phyloP scores from a whole-genome alignment of 345 rosid genomes.

The Eucalyptus albens region DNA sequence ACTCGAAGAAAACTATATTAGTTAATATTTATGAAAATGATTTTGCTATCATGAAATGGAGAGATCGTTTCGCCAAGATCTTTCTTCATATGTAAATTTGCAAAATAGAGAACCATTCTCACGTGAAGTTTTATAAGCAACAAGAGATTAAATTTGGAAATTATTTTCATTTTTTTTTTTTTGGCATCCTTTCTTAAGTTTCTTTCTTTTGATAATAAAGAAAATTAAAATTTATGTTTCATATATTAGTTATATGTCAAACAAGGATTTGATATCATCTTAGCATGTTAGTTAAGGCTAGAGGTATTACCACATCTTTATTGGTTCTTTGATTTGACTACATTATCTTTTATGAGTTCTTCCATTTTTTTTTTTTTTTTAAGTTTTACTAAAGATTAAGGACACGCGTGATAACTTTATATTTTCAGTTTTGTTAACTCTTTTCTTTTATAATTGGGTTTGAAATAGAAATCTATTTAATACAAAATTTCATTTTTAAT shows the following conservation, averaged over 20 bases:
- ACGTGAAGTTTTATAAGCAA: not conserved
- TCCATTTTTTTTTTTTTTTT: not conserved
- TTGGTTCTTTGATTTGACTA: not conserved
- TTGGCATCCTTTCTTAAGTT: not conserved
- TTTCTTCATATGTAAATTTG: rapidly evolving
- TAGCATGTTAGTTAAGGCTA: not conserved
- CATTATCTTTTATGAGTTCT: not conserved
- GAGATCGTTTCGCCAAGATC: rapidly evolving
- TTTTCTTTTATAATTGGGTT: too few relatives aligned
- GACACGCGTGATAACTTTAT: rapidly evolving
- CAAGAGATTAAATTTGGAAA: not conserved
- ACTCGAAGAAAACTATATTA: rapidly evolving
- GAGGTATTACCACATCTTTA: not conserved
- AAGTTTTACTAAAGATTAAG: not conserved
- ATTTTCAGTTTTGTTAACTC: too few relatives aligned
- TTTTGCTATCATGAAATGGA: not conserved
- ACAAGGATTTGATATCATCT: not conserved
- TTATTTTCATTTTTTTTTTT: too few relatives aligned
- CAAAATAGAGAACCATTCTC: too few relatives aligned
- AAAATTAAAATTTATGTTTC: too few relatives aligned
- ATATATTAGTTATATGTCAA: not conserved
- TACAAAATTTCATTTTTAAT: too few relatives aligned
- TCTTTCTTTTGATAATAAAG: not conserved
- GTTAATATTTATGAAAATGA: rapidly evolving
- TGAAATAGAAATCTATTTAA: too few relatives aligned